These are phyloP conservation scores for Neurospora africana DNA, from an alignment of 495 filamentous ascomycete genomes.

Conservation along the genomic window DNA sequence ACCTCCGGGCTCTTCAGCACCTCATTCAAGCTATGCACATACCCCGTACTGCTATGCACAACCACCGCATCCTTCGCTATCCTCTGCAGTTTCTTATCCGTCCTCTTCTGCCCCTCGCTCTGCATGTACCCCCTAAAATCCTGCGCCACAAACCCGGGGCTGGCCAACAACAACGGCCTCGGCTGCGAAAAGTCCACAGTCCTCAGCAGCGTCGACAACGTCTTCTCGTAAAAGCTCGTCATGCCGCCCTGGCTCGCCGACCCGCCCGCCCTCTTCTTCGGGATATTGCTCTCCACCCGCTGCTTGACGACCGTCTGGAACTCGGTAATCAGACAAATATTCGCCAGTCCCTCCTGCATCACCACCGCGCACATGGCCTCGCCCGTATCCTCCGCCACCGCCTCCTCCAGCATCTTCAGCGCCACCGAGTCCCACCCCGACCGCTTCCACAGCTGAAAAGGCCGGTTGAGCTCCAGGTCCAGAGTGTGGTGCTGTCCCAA, in stretches of 20 bases:
- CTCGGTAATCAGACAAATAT: slow-evolving; percentile 88
- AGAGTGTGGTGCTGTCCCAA: slow-evolving; percentile 84
- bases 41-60: slow-evolving; percentile 74
- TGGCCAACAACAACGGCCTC: slow-evolving; percentile 73
- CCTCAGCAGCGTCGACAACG: slow-evolving; percentile 62
- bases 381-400: slow-evolving; percentile 61
- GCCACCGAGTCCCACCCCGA: slow-evolving; percentile 90
- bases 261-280: slow-evolving; percentile 58
- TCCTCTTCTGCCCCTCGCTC: slow-evolving; percentile 53
- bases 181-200: slow-evolving; percentile 62
- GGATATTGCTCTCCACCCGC: slow-evolving; percentile 71
- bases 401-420: slow-evolving; percentile 64
- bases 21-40: slow-evolving; percentile 77
- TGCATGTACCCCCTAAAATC: slow-evolving; percentile 76
- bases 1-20: slow-evolving; percentile 73
- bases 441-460: slow-evolving; percentile 78
- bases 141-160: slow-evolving; percentile 76
- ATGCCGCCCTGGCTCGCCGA: slow-evolving; percentile 66
- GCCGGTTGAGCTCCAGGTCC: slow-evolving; percentile 57
- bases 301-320: slow-evolving; percentile 82
- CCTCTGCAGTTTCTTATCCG: slow-evolving; percentile 48
- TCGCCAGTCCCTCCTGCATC: slow-evolving; percentile 89
- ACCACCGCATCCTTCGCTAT: slow-evolving; percentile 58
- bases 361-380: slow-evolving; percentile 80
- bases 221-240: slow-evolving; percentile 69